Conservation (phyloP, 306 rosid species). For the Quercus bicolor region DNA sequence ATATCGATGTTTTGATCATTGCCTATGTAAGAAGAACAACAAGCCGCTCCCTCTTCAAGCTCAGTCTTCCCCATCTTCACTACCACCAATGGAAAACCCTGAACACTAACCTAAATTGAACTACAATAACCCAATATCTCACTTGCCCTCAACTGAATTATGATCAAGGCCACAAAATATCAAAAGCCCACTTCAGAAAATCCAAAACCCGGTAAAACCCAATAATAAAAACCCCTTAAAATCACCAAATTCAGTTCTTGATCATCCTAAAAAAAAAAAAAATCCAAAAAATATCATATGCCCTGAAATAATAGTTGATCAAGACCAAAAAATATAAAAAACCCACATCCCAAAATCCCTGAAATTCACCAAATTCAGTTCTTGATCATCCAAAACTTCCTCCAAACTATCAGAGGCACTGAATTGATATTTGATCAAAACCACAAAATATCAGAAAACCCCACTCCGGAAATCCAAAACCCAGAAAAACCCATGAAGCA, state of each 20-base stretch:
- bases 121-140: not conserved
- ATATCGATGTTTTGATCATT: constrained; percentile 68
- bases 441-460: not conserved
- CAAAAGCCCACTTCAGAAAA: not conserved
- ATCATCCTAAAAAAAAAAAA: not conserved
- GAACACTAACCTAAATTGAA: constrained; percentile 32
- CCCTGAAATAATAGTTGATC: too few relatives aligned
- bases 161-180: not conserved
- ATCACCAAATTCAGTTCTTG: too few relatives aligned
- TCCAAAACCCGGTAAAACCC: not conserved
- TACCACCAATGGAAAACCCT: constrained; percentile 26
- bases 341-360: not conserved
- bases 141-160: not conserved
- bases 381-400: too few relatives aligned
- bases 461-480: not conserved
- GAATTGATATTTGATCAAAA: not conserved
- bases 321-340: not conserved
- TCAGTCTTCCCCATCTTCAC: constrained; percentile 75
- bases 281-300: not conserved
- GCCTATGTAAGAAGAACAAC: constrained; percentile 41
- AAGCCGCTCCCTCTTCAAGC: constrained; percentile 91
- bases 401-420: too few relatives aligned
- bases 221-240: too few relatives aligned
- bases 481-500: not conserved
- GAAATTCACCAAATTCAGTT: not conserved